Evolutionary conservation across 1,284 basidiomycete species (phyloP), one percentile per base, ranked within the genome.

Genomic region (Microbotryum violaceum): DNA sequence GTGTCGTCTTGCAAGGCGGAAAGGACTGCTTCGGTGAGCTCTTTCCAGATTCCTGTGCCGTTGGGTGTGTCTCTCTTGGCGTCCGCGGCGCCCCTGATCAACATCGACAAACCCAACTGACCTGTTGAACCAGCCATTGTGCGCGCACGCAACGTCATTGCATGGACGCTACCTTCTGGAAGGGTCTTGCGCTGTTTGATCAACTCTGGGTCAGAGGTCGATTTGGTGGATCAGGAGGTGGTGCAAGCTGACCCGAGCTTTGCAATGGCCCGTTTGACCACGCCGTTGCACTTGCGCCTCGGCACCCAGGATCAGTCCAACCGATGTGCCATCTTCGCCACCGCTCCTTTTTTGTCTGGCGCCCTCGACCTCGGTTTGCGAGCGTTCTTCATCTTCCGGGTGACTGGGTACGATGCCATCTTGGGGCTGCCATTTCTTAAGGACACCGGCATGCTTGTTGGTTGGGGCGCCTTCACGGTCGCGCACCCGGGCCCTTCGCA

Each of bases 131-230:
- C 33, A n/a, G n/a, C n/a, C n/a, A 37, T 37, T 37, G 33, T 37
- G 33, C 33, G 33, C 33, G 12, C 33, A 3, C 33, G 33, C 33
- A 37, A 37, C 7, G 6, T 37, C 7, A 37, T 37, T 37, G 33
- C 33, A 6, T 37, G 33, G 33, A 37, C 33, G 33, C 7, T 37
- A 6, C 33, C 33, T 4, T 37, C 33, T 37, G 33, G 33, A 6
- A 4, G 12, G 6, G 7, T 8, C 4, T 8, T 37, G 4, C 7
- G 16, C 6, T 52, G 50, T n/a, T 44, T 62, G 1, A 16, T 52
- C 23, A 56, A 62, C 23, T 58, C 61, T 1, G 56, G 61, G 4
- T 50, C 56, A 2, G 52, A 62, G 23, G 56, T 49, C 0, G 61
- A 62, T 14, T 27, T 59, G 5, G 4, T 62, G 4, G 33, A 37